Evolutionary conservation across 768 basidiomycete species (phyloP), one percentile per base, ranked within the genome.

Genomic region (Paxillus involutus): DNA sequence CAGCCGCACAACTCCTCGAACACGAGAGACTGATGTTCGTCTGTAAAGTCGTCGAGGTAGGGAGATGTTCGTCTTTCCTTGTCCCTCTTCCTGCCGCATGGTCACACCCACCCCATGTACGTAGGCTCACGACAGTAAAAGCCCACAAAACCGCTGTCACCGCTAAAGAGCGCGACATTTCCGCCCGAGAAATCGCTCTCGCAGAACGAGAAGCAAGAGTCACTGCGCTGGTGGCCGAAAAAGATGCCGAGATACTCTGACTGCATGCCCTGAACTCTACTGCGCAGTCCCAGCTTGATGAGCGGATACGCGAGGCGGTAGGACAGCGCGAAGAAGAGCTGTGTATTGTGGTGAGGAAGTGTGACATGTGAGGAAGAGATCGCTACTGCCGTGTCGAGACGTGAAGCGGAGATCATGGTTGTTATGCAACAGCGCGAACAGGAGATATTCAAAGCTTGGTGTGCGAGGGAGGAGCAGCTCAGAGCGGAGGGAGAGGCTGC

Each of bases 281-380:
- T 8, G 65, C 71, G 6, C 73, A 77, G 49, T 57, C 69, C 6
- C 77, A 75, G 40, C 68, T 77, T 24, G 80, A 84, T 36, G 53
- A 59, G 7, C 77, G 77, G 30, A 73, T 83, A 54, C 82, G 81
- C 19, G 80, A 80, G 17, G 87, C 86, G 0, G 77, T 91, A 9
- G 68, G 73, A 16, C 74, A 75, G 48, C 78, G 89, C 2, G 89
- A 91, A 60, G 84, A 85, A 40, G 89, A 89, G 61, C 71, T 91
- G 35, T 79, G 87, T 2, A 71, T 78, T 17, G 75, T 85, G 36
- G 81, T 90, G 21, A 75, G 78, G 63, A 80, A 82, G 62, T 79
- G 88, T n/a, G n/a, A n/a, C n/a, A n/a, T n/a, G n/a, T 32, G 88
- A 91, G 66, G 82, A 83, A 47, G 87, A 89, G 63, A 83, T 91